A percentile compares a stretch with the other conserved stretches of the same genome.
phyloP scores from a whole-genome alignment of 495 filamentous ascomycete genomes.

The Aspergillus sparsus region DNA sequence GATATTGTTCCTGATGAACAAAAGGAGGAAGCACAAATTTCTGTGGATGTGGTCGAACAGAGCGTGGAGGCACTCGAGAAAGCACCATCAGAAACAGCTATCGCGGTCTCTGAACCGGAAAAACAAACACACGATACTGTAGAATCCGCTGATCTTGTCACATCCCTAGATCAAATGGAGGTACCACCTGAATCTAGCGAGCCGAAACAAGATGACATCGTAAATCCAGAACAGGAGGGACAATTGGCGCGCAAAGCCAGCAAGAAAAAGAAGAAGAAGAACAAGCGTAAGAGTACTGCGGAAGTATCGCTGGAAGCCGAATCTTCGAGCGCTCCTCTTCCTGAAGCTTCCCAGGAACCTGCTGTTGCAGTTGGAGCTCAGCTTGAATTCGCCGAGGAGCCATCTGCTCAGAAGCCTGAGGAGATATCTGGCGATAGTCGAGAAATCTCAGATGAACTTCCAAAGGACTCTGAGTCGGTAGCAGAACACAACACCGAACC shows the following conservation, averaged over 20 bases:
- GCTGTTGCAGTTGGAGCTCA: constrained; percentile 24
- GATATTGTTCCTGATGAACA: no score
- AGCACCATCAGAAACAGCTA: background rate
- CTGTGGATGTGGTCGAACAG: background rate
- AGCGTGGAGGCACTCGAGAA: background rate
- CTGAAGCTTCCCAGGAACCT: background rate
- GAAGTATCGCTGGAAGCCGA: constrained; percentile 12
- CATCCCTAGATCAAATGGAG: background rate
- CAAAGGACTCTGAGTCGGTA: no score
- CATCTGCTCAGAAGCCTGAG: no score
- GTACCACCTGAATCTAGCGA: constrained; percentile 4
- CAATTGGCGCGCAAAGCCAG: constrained; percentile 21
- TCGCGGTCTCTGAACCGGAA: background rate
- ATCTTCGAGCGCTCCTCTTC: background rate
- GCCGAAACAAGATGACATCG: constrained; percentile 11
- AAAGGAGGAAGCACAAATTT: background rate
- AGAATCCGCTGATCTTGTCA: background rate
- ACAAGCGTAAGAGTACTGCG: constrained; percentile 32
- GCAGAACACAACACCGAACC: no score
- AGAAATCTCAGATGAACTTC: no score
- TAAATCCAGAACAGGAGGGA: constrained; percentile 17
- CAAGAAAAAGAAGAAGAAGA: constrained; percentile 36
- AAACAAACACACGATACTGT: background rate
- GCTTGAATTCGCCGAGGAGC: constrained; percentile 12
- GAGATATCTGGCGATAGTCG: no score